Conservation (phyloP, 805 yeast species). For the Lachancea dasiensis region DNA sequence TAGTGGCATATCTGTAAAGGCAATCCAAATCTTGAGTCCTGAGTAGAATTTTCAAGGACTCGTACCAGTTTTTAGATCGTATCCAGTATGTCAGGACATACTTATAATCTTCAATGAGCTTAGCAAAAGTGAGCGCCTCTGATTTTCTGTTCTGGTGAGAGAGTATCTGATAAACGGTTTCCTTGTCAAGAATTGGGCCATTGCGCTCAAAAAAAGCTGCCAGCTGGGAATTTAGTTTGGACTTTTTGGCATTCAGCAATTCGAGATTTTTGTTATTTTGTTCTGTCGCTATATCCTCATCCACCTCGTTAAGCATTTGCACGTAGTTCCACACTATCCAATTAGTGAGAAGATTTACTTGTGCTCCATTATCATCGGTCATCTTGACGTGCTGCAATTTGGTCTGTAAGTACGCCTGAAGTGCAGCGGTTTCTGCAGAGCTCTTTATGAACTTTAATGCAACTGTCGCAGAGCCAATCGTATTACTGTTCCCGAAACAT, state of each 20-base stretch:
- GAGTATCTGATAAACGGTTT: constrained; percentile 67
- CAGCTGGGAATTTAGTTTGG: constrained; percentile 31
- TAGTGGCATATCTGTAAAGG: constrained; percentile 64
- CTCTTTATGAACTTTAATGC: constrained; percentile 50
- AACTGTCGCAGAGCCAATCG: constrained; percentile 63
- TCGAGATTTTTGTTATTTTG: constrained; percentile 19
- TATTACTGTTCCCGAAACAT: constrained; percentile 50
- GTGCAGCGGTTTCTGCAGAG: constrained; percentile 35
- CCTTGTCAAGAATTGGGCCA: constrained; percentile 49
- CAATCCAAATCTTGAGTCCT: constrained; percentile 42
- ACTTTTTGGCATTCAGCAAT: constrained; percentile 23
- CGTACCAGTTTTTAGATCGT: constrained; percentile 63
- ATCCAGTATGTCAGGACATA: constrained; percentile 68
- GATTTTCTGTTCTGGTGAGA: constrained; percentile 57
- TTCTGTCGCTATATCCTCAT: constrained; percentile 29
- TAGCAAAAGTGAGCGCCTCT: constrained; percentile 63
- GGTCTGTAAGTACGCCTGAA: constrained; percentile 40
- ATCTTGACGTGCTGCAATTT: constrained; percentile 35
- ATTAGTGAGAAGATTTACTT: constrained; percentile 29
- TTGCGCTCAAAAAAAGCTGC: constrained; percentile 46
- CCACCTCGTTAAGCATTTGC: constrained; percentile 32
- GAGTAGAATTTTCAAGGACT: constrained; percentile 54
- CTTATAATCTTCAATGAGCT: constrained; percentile 57
- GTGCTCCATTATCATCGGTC: constrained; percentile 22
- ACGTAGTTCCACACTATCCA: constrained; percentile 36